These are phyloP conservation scores for Phaeosphaeriaceae sp. DNA, from an alignment of 2,329 filamentous ascomycete genomes.

Conservation along the genomic window DNA sequence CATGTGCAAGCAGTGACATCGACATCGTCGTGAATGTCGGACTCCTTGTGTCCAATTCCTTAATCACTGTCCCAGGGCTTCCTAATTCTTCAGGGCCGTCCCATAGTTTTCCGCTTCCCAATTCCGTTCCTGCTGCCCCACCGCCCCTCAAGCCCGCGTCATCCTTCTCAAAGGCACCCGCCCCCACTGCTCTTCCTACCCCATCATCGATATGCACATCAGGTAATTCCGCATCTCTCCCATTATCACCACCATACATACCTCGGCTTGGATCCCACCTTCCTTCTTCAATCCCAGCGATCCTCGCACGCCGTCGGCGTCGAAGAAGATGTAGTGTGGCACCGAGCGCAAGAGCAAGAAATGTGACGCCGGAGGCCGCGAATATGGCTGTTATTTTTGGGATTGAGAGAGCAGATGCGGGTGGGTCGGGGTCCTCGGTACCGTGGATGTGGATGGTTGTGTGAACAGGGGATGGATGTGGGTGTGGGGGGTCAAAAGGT, in stretches of 20 bases:
- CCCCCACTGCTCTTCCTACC: neutral
- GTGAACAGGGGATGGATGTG: neutral
- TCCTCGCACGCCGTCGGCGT: conserved; percentile 7
- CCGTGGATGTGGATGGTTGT: neutral
- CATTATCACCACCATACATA: neutral
- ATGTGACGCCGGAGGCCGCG: conserved; percentile 18
- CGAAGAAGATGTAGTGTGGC: conserved; percentile 16
- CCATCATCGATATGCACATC: neutral
- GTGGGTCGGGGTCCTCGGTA: neutral
- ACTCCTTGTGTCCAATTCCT: neutral
- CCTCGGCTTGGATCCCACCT: neutral
- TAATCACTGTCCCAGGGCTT: neutral
- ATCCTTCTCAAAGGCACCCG: neutral
- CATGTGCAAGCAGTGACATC: neutral
- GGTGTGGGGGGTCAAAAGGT: no score
- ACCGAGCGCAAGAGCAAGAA: conserved; percentile 15
- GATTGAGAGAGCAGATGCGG: neutral
- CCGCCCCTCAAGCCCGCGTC: neutral
- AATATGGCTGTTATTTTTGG: conserved; percentile 21
- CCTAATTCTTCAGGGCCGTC: neutral
- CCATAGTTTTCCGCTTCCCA: no score
- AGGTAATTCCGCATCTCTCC: neutral
- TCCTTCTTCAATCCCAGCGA: neutral
- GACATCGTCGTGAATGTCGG: neutral
- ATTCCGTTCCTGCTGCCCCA: neutral